Evolutionary conservation across 106 monocot species (phyloP).

Genomic region (Amphibolis antarctica): DNA sequence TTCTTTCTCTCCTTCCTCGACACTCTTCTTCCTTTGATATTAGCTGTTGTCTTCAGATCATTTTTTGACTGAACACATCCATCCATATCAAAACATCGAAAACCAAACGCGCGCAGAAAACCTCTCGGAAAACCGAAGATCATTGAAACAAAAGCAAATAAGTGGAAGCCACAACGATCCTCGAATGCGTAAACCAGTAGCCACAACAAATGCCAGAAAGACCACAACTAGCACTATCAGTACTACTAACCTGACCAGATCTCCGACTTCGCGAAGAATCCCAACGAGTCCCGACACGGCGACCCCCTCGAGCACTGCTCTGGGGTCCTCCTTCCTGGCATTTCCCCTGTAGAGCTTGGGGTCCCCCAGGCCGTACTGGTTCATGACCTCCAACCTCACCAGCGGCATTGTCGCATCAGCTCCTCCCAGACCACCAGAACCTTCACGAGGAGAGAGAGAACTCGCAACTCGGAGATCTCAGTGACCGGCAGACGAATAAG

Average conservation of each 20-base stretch:
- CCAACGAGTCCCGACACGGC: constrained; percentile 26
- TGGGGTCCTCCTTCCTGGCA: constrained; percentile 17
- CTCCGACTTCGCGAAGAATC: constrained; percentile 26
- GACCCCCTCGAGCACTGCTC: constrained; percentile 18
- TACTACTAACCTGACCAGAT: constrained; percentile 25
- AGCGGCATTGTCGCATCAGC: constrained; percentile 30
- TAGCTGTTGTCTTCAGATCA: no score
- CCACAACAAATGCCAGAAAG: neutral
- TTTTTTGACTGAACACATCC: no score
- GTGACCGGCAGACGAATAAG: no score
- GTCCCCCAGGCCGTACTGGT: constrained; percentile 45
- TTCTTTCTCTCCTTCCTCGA: no score
- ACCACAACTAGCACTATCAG: neutral
- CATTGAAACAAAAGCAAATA: neutral
- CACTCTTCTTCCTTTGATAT: no score
- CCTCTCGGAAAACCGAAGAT: neutral
- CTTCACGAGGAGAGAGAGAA: neutral
- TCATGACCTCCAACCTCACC: constrained; percentile 31
- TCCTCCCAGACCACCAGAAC: neutral
- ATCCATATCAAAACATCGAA: no score
- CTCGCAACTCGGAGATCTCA: no score
- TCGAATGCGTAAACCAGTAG: neutral
- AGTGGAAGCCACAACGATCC: neutral
- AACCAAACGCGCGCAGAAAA: neutral
- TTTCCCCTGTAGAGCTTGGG: constrained; percentile 27